Percentiles rank a stretch among this genome's conserved stretches.
phyloP scores from a whole-genome alignment of 2,329 filamentous ascomycete species.

The Paecilomyces variotii region DNA sequence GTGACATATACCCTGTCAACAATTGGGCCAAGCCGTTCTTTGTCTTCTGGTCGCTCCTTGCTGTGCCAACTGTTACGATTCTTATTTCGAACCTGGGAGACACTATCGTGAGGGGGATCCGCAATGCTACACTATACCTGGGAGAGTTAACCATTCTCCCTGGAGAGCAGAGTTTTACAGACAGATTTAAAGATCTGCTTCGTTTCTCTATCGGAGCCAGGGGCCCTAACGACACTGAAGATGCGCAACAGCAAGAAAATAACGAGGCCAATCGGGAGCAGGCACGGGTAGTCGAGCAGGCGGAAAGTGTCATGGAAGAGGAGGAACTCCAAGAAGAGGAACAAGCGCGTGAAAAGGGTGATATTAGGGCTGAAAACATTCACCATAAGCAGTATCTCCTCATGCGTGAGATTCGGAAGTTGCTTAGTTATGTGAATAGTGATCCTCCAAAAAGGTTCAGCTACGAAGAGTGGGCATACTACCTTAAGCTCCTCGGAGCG shows the following conservation, averaged over 20 bases:
- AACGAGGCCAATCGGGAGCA: constrained; percentile 4
- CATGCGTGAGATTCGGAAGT: constrained; percentile 30
- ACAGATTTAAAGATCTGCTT: constrained; percentile 17
- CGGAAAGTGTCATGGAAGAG: constrained; percentile 28
- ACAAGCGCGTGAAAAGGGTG: constrained; percentile 33
- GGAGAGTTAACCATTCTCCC: constrained; percentile 49
- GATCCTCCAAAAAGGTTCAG: constrained; percentile 27
- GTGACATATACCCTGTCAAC: constrained; percentile 25
- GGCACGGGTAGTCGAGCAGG: constrained; percentile 17
- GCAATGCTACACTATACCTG: constrained; percentile 48
- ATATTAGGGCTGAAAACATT: constrained; percentile 38
- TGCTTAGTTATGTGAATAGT: constrained; percentile 27
- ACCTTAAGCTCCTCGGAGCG: constrained; percentile 40
- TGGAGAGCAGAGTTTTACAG: constrained; percentile 34
- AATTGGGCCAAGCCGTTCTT: constrained; percentile 31
- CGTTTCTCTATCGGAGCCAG: constrained; percentile 12
- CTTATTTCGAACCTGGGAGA: constrained; percentile 33
- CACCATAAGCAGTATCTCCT: constrained; percentile 41
- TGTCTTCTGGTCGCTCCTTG: constrained; percentile 34
- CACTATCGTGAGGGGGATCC: constrained; percentile 43
- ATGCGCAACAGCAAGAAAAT: constrained; percentile 7
- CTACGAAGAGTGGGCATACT: constrained; percentile 43
- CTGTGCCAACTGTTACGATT: constrained; percentile 32
- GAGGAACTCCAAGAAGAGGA: constrained; percentile 35
- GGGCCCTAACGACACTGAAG: constrained; percentile 8